Percentiles rank a stretch among this genome's conserved stretches.
Evolutionary conservation across 148 eudicot genomes (phyloP).

Genomic region (Tetragonia tetragonoides): DNA sequence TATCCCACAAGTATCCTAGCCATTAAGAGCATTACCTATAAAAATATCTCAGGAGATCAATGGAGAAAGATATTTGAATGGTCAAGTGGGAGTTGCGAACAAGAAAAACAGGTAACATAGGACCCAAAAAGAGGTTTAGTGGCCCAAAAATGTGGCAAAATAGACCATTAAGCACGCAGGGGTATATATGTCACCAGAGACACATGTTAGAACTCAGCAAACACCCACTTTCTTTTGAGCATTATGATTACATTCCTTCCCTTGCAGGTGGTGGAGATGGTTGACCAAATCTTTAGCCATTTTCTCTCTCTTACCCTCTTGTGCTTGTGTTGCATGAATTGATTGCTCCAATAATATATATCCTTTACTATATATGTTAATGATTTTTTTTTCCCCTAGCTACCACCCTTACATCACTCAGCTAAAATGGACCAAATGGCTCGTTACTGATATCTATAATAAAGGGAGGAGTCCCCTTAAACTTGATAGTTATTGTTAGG

Average conservation of each 20-base stretch:
- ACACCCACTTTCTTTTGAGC: background rate
- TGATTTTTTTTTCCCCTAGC: too few species aligned
- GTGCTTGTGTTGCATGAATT: too few species aligned
- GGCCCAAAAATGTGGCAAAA: background rate
- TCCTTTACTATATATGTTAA: too few species aligned
- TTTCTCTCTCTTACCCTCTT: background rate
- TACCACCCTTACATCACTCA: too few species aligned
- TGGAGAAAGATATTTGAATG: background rate
- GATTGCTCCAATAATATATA: too few species aligned
- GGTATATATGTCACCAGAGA: background rate
- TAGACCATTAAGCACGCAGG: background rate
- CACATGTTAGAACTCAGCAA: conserved; percentile 10
- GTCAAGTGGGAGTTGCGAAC: background rate
- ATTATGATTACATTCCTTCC: too few species aligned
- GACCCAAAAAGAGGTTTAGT: conserved; percentile 10
- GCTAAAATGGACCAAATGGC: too few species aligned
- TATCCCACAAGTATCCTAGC: too few species aligned
- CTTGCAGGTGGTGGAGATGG: background rate
- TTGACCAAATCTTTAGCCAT: background rate
- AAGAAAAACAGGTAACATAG: background rate
- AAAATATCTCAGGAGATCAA: background rate
- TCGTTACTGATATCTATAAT: too few species aligned
- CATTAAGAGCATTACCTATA: background rate
- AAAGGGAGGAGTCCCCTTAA: too few species aligned
- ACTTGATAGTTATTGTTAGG: too few species aligned